Base-by-base conservation (phyloP, 2,329 filamentous ascomycete species). In the Penicillium sp. region DNA sequence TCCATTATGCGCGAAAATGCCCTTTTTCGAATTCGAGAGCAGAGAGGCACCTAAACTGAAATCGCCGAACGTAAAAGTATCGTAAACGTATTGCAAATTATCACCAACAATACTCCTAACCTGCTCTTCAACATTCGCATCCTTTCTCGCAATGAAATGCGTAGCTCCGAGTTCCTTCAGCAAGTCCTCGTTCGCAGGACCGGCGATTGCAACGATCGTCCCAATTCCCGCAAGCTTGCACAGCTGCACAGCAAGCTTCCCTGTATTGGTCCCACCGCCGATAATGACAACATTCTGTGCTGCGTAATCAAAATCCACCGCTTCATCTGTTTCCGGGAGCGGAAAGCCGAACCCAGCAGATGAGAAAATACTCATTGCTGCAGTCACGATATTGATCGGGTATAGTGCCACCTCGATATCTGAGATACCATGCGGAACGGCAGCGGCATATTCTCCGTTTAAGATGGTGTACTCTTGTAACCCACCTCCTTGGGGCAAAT, bases 111-210 rank as follows among this genome's bases (percentile, higher is more conserved):
- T 61, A 2, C 58, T 66, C 1, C 70, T 68, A 52, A 79, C 71
- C n/a, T 70, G 64, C 0, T 53, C 56, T 0, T 67, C 59, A 2
- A 77, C 63, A 8, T 43, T 52, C 3, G 69, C 66, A 11, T 58
- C 70, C 51, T 77, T 70, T 5, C 77, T 75, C 52, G 77, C 73
- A n/a, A 80, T 59, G 3, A 79, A 64, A 59, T 78, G 70, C 1
- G 76, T 79, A 1, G 78, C 78, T 1, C 77, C 77, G 19, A 64
- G 68, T 8, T 33, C 52, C 43, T 66, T 70, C 27, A 79, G 59
- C 52, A 46, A 16, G 21, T 33, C 8, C 8, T 73, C 67, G 5
- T 55, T 57, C 22, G 70, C 69, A 10, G 9, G 68, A 57, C 1
- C 72, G 71, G 70, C 71, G 0, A 74, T 70, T 1, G 73, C 71